These are phyloP conservation scores for Haplographium delicatum DNA, from an alignment of 495 filamentous ascomycete species.

Conservation along the genomic window DNA sequence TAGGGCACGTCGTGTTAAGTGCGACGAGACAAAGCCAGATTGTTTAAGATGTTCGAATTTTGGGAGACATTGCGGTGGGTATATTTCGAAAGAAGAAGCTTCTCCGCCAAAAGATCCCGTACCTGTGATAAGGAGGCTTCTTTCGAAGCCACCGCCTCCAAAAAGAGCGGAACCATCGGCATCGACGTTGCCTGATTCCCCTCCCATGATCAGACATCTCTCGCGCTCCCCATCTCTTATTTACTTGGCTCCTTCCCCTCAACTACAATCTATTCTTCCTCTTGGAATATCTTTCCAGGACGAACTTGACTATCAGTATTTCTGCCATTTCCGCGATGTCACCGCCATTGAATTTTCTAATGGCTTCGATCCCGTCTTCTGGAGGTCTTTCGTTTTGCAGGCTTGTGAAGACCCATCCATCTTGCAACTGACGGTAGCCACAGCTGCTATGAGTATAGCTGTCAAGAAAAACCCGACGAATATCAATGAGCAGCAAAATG, in stretches of 20 bases:
- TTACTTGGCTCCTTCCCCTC: neutral
- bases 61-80: slow-evolving; percentile 37
- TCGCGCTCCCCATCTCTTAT: neutral
- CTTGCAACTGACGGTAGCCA: slow-evolving; percentile 7
- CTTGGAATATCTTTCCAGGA: slow-evolving; percentile 7
- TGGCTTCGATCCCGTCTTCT: slow-evolving; percentile 14
- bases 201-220: neutral
- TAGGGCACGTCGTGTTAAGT: slow-evolving; percentile 38
- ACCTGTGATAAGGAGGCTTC: slow-evolving; percentile 5
- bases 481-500: neutral
- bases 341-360: slow-evolving; percentile 15
- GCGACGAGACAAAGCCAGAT: slow-evolving; percentile 36
- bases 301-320: slow-evolving; percentile 15
- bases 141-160: slow-evolving; percentile 9
- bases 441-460: slow-evolving; percentile 16
- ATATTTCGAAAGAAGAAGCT: slow-evolving; percentile 21
- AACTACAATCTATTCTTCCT: neutral
- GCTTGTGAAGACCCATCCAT: slow-evolving; percentile 13
- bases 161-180: neutral
- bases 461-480: neutral
- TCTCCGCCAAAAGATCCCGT: neutral
- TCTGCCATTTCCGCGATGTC: slow-evolving; percentile 19
- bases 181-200: neutral
- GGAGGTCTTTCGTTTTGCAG: slow-evolving; percentile 14
- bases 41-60: slow-evolving; percentile 36